Percentiles rank a stretch among this genome's conserved stretches.
These are phyloP conservation scores for Blastomyces gilchristii DNA, from an alignment of 2,329 filamentous ascomycete genomes.

Conservation along the genomic window DNA sequence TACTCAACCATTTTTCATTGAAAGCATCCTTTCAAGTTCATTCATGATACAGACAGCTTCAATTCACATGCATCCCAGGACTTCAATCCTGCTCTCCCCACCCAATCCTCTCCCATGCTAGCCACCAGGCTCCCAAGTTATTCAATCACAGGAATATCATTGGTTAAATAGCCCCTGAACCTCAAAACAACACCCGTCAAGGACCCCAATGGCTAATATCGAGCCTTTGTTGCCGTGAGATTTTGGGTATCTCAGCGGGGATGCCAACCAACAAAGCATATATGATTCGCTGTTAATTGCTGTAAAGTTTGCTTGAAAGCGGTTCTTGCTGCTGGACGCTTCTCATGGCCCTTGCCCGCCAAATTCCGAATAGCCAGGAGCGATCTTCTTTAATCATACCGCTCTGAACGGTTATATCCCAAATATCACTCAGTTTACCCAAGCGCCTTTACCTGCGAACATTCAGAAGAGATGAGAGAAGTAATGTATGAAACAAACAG, in stretches of 20 bases:
- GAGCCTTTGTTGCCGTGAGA: background rate
- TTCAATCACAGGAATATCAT: background rate
- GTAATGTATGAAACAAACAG: background rate
- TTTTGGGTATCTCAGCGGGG: background rate
- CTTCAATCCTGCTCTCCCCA: background rate
- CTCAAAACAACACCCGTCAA: background rate
- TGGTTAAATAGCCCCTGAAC: background rate
- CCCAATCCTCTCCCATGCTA: background rate
- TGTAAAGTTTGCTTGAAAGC: background rate
- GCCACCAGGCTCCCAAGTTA: background rate
- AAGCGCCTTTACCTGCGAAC: background rate
- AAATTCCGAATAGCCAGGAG: background rate
- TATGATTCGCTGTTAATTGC: background rate
- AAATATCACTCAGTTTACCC: background rate
- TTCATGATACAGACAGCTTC: no score
- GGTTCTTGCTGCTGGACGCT: background rate
- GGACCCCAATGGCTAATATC: background rate
- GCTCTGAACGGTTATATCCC: no score
- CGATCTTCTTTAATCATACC: background rate
- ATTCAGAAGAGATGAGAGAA: background rate
- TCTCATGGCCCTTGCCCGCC: background rate
- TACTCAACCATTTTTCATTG: no score
- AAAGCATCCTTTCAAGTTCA: no score
- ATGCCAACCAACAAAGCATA: background rate
- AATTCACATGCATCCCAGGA: background rate